Percentiles rank a stretch among this genome's conserved stretches.
These are phyloP conservation scores for Cairneyella variabilis DNA, from an alignment of 495 filamentous ascomycete species.

Conservation along the genomic window DNA sequence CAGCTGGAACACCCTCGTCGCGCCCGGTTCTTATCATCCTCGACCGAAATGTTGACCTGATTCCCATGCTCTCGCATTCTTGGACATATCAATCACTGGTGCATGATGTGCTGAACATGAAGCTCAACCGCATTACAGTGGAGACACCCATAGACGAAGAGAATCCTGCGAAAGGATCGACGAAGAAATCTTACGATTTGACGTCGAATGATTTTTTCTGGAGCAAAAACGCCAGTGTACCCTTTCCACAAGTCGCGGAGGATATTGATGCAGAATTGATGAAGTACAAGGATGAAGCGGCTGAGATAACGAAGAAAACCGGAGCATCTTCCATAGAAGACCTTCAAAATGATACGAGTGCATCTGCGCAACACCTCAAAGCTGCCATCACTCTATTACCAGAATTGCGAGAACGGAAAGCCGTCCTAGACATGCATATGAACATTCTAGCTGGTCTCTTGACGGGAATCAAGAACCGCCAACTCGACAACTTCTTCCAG, in stretches of 20 bases:
- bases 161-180: constrained; percentile 63
- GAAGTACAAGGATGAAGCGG: constrained; percentile 93
- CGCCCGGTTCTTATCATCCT: constrained; percentile 84
- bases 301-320: constrained; percentile 91
- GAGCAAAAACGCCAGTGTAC: constrained; percentile 86
- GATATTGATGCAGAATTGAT: constrained; percentile 91
- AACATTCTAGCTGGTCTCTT: constrained; percentile 86
- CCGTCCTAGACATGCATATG: constrained; percentile 97
- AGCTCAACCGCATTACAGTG: constrained; percentile 93
- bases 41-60: constrained; percentile 91
- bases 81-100: constrained; percentile 99
- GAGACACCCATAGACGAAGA: constrained; percentile 74
- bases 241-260: constrained; percentile 95
- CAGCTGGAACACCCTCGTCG: constrained; percentile 56
- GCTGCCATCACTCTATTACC: constrained; percentile 90
- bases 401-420: constrained; percentile 88
- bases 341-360: constrained; percentile 81
- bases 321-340: constrained; percentile 92
- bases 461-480: constrained; percentile 87
- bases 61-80: constrained; percentile 98
- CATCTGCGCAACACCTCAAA: constrained; percentile 91
- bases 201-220: constrained; percentile 95
- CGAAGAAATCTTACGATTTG: constrained; percentile 85
- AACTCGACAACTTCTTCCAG: constrained; percentile 95
- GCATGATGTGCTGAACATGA: constrained; percentile 90